These are phyloP conservation scores for Tetraselmis chui DNA, from an alignment of 139 green algal genomes.

Conservation along the genomic window DNA sequence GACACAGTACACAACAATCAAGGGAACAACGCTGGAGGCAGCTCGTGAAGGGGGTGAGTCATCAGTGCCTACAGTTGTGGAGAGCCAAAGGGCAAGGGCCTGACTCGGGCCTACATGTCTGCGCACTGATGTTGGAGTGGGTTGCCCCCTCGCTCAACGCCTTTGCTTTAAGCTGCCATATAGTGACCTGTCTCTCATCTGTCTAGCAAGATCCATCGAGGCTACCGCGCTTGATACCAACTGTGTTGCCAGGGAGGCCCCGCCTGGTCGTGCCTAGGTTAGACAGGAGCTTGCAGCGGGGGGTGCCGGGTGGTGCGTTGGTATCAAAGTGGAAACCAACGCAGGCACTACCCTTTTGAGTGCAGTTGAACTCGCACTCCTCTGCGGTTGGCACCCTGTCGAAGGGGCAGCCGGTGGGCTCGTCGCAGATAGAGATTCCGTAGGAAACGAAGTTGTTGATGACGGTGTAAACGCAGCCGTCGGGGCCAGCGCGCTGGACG, in stretches of 20 bases:
- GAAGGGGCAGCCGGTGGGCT: neutral
- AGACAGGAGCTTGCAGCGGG: neutral
- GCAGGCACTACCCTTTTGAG: neutral
- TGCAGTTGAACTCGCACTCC: neutral
- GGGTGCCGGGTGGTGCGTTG: neutral
- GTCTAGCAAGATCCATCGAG: neutral
- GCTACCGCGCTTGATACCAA: neutral
- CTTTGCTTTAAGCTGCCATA: no score
- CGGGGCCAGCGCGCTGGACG: neutral
- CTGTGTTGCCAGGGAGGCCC: neutral
- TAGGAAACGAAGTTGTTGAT: neutral
- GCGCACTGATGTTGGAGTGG: no score
- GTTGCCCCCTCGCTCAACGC: no score
- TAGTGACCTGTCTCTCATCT: no score
- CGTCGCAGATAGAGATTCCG: neutral
- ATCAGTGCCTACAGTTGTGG: no score
- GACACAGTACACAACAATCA: no score
- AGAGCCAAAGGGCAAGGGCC: no score
- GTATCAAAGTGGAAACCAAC: neutral
- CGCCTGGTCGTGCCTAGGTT: neutral
- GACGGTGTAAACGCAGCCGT: neutral
- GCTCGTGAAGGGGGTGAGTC: no score
- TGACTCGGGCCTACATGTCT: no score
- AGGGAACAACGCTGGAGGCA: no score
- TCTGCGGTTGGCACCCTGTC: neutral